A percentile compares a stretch with the other conserved stretches of the same genome.
These are phyloP conservation scores for Mrakia frigida DNA, from an alignment of 768 basidiomycete genomes.

Conservation along the genomic window DNA sequence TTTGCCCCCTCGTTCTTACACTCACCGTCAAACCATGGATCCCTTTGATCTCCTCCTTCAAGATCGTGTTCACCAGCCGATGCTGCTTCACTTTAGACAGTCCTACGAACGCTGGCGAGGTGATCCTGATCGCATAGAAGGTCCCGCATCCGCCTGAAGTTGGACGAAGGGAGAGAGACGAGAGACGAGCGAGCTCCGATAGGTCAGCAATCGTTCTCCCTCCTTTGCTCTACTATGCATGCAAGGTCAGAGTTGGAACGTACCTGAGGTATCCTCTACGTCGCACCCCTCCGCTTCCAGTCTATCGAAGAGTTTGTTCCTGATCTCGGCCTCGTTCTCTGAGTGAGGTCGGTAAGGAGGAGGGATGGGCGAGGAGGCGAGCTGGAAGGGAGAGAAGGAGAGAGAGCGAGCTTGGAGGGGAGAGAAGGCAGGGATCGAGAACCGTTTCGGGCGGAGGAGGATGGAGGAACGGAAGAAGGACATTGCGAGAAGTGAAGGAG, in stretches of 20 bases:
- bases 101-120: conserved; percentile 78
- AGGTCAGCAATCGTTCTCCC: not conserved
- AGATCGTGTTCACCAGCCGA: conserved; percentile 71
- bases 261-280: conserved; percentile 94
- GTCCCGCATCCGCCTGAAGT: conserved; percentile 85
- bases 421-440: not conserved
- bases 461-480: not conserved
- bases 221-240: not conserved
- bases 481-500: not conserved
- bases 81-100: conserved; percentile 89
- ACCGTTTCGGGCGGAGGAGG: not conserved
- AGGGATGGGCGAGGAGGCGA: conserved; percentile 3
- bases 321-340: conserved; percentile 48
- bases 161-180: not conserved
- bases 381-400: not conserved
- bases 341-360: conserved; percentile 26
- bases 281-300: conserved; percentile 75
- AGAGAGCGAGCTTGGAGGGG: not conserved
- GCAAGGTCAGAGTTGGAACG: conserved; percentile 35
- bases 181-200: conserved; percentile 1
- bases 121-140: conserved; percentile 88
- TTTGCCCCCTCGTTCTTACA: not conserved
- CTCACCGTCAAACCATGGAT: conserved; percentile 92
- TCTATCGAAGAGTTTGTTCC: conserved; percentile 62
- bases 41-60: conserved; percentile 81